phyloP scores from a whole-genome alignment of 2,329 filamentous ascomycete genomes.

The Aspergillus sp. region DNA sequence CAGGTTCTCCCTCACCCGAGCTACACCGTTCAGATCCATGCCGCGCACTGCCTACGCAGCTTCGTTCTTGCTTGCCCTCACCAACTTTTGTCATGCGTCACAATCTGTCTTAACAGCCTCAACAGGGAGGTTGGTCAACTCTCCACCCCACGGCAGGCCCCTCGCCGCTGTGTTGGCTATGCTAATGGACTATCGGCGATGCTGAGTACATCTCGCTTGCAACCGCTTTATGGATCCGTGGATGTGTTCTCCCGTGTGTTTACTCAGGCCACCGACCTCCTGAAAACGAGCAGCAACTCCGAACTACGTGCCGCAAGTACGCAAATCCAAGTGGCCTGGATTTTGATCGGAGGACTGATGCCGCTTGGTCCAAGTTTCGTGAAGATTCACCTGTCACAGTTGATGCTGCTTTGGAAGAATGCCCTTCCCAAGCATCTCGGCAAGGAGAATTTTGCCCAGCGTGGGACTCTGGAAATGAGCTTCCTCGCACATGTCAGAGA shows the following conservation, averaged over 20 bases:
- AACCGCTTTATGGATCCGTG: constrained; percentile 89
- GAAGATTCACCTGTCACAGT: constrained; percentile 93
- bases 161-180: constrained; percentile 82
- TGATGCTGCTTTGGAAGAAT: constrained; percentile 95
- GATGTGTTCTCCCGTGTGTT: constrained; percentile 92
- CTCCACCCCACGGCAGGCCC: constrained; percentile 71
- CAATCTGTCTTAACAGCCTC: constrained; percentile 95
- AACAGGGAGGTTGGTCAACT: constrained; percentile 81
- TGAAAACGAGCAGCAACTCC: constrained; percentile 89
- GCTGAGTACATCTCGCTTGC: constrained; percentile 81
- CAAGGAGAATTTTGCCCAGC: constrained; percentile 82
- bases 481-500: constrained; percentile 94
- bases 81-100: constrained; percentile 85
- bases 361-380: constrained; percentile 96
- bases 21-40: constrained; percentile 91
- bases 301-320: constrained; percentile 89
- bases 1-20: constrained; percentile 92
- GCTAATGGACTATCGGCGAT: constrained; percentile 89
- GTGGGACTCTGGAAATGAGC: constrained; percentile 82
- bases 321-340: constrained; percentile 97
- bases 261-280: constrained; percentile 82
- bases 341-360: constrained; percentile 94
- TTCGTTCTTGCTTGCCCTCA: constrained; percentile 91
- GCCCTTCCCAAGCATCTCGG: constrained; percentile 91
- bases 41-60: constrained; percentile 78